Base-by-base conservation (phyloP, 495 filamentous ascomycete genomes). In the Hyaloscypha bicolor region DNA sequence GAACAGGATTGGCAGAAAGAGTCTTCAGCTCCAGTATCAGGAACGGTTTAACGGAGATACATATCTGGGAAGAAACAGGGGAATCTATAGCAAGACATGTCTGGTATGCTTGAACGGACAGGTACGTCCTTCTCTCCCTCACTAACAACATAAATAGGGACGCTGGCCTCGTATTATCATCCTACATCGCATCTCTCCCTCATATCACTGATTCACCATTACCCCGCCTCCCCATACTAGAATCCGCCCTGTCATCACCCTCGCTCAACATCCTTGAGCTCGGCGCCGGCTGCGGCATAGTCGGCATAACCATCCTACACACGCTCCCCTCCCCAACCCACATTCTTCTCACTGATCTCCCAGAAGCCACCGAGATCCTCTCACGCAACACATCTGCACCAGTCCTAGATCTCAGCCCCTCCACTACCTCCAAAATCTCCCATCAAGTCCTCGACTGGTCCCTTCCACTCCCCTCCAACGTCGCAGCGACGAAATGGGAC, bases 31-130 rank as follows among this genome's bases (percentile, higher is more conserved):
- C 33, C 22, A 55, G 32, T 16, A 1, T 29, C 51, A 58, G 39
- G 16, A 33, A n/a, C 9, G 39, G 48, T 21, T 11, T n/a, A 8
- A 52, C 25, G 22, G 33, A 65, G 16, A 35, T 74, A 21, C 29
- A 53, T 8, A 85, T 97, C 25, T 91, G 90, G 80, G 95, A 99
- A 73, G 94, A 98, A 66, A 93, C 93, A 2, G 94, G 94, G 8
- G 93, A 98, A 75, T 97, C 92, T 74, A 97, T 99, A 71, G 94
- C 94, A 19, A 85, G 93, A 19, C 95, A 99, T 77, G 87, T 98
- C 56, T 99, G 95, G 95, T 94, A 88, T 76, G 81, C 73, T 30
- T 80, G 81, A 6, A 68, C 53, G n/a, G 81, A 5, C 57, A 72
- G 64, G 69, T 67, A 69, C 33, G 69, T 70, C 37, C 60, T 59